Evolutionary conservation across 78 protist genomes (phyloP).

Genomic region (Guillardia theta): DNA sequence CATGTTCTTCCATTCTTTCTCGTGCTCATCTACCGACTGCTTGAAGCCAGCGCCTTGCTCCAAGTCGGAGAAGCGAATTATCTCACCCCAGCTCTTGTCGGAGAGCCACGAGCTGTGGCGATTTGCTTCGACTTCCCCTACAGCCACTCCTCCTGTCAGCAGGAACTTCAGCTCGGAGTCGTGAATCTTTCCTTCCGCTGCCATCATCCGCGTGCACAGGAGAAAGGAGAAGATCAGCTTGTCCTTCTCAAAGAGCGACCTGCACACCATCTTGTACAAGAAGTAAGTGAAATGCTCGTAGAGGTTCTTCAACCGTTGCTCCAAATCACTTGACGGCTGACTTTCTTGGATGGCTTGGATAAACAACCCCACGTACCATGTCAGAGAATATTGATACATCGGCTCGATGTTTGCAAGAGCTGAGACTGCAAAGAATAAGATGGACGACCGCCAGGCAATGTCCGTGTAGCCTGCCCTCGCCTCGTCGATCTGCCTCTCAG

Average conservation of each 20-base stretch:
- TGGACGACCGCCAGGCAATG: constrained; percentile 63
- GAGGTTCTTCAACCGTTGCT: constrained; percentile 41
- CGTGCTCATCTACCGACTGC: background rate
- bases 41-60: background rate
- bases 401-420: constrained; percentile 69
- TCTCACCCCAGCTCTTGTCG: constrained; percentile 59
- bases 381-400: constrained; percentile 73
- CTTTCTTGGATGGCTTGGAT: constrained; percentile 29
- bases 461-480: constrained; percentile 57
- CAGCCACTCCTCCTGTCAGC: constrained; percentile 63
- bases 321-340: background rate
- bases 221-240: constrained; percentile 72
- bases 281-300: constrained; percentile 37
- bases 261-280: constrained; percentile 65
- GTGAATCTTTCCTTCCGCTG: background rate
- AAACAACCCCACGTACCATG: constrained; percentile 63
- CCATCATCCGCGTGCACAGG: constrained; percentile 46
- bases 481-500: constrained; percentile 51
- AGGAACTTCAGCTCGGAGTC: constrained; percentile 55
- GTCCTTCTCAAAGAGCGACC: constrained; percentile 70
- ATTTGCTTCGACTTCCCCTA: background rate
- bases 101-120: constrained; percentile 64
- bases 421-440: constrained; percentile 76
- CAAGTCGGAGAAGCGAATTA: background rate
- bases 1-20: background rate